These are phyloP conservation scores for Exidia glandulosa DNA, from an alignment of 768 basidiomycete species.

Conservation along the genomic window DNA sequence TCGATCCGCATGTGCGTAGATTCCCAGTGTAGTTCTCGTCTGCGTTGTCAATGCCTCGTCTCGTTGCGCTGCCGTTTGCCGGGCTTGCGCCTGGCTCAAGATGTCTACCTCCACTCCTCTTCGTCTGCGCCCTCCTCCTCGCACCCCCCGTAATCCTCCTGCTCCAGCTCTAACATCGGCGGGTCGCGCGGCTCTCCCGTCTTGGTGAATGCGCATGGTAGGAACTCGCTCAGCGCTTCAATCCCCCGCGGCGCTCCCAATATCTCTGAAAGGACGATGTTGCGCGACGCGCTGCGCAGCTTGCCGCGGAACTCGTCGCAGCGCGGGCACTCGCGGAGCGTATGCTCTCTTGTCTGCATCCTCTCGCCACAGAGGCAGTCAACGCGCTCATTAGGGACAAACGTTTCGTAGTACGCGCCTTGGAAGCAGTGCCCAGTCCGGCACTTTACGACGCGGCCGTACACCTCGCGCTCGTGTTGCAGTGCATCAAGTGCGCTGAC, in stretches of 20 bases:
- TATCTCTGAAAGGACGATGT: constrained; percentile 9
- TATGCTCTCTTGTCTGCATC: constrained; percentile 15
- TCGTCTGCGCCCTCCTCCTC: neutral
- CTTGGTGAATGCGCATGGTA: constrained; percentile 13
- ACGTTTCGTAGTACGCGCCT: constrained; percentile 17
- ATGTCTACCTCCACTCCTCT: neutral
- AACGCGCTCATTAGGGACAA: constrained; percentile 11
- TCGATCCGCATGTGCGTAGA: too few species aligned
- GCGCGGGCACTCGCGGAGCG: constrained; percentile 12
- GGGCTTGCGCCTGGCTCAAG: too few species aligned
- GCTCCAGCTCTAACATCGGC: neutral
- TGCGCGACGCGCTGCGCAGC: constrained; percentile 6
- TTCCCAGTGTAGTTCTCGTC: too few species aligned
- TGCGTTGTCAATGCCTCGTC: too few species aligned
- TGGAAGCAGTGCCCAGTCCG: constrained; percentile 17
- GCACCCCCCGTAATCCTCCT: neutral
- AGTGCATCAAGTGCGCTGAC: neutral
- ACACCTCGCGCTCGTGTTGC: constrained; percentile 10
- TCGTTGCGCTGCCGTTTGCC: too few species aligned
- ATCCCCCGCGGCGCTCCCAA: constrained; percentile 15
- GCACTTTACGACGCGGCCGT: constrained; percentile 16
- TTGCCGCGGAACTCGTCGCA: constrained; percentile 12
- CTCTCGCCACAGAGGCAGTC: constrained; percentile 17
- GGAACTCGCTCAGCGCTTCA: constrained; percentile 12
- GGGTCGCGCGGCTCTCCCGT: neutral